phyloP scores from a whole-genome alignment of 2,329 filamentous ascomycete genomes.

The Huntiella abstrusa region DNA sequence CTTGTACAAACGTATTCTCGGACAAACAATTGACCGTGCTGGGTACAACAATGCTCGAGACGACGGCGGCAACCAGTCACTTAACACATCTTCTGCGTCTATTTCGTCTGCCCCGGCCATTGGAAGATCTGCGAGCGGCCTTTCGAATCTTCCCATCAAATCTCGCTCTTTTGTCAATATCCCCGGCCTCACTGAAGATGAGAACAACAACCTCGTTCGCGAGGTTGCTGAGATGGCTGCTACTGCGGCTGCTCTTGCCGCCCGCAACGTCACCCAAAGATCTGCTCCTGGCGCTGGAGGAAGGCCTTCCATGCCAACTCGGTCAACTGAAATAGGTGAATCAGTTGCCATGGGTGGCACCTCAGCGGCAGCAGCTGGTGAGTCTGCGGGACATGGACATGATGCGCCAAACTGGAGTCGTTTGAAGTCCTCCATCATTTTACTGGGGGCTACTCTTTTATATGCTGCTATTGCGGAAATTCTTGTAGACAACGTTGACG shows the following conservation, averaged over 20 bases:
- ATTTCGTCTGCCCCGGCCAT: slow-evolving; percentile 20
- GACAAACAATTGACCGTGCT: slow-evolving; percentile 71
- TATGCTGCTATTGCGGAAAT: slow-evolving; percentile 98
- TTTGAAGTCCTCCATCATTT: slow-evolving; percentile 71
- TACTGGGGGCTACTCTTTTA: slow-evolving; percentile 72
- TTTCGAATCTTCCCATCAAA: slow-evolving; percentile 28
- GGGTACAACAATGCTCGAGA: slow-evolving; percentile 41
- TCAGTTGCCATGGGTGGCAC: slow-evolving; percentile 12
- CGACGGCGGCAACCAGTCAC: slow-evolving; percentile 19
- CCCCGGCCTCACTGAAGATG: slow-evolving; percentile 58
- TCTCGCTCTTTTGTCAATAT: slow-evolving; percentile 30
- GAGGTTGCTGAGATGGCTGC: slow-evolving; percentile 89
- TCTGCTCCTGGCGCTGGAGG: background rate
- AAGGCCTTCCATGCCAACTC: slow-evolving; percentile 3
- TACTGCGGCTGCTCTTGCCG: slow-evolving; percentile 72
- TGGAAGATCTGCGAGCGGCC: slow-evolving; percentile 15
- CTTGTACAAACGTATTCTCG: slow-evolving; percentile 82
- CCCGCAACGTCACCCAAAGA: slow-evolving; percentile 41
- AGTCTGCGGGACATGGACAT: slow-evolving; percentile 43
- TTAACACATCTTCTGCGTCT: slow-evolving; percentile 18
- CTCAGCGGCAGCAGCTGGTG: slow-evolving; percentile 17
- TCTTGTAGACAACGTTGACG: slow-evolving; percentile 87
- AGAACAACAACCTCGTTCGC: slow-evolving; percentile 63
- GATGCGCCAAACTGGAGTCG: slow-evolving; percentile 98
- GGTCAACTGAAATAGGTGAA: slow-evolving; percentile 12